Base-by-base conservation (phyloP, 73 alveolate genomes). In the Paramecium caudatum region DNA sequence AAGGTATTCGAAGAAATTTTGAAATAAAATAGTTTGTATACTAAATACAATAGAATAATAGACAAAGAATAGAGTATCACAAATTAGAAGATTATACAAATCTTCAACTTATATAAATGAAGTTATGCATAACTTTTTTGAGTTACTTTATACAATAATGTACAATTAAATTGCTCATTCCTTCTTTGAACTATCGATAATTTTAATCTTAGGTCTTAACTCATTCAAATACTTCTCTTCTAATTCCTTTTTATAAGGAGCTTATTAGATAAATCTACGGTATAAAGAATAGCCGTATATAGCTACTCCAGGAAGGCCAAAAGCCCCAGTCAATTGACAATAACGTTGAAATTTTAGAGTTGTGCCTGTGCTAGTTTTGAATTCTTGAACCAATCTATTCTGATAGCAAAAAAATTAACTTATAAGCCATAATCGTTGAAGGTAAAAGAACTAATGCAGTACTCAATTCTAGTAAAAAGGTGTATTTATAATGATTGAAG, bases 101-200 rank as follows among this genome's bases (percentile, higher is more conserved):
- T 68, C 19, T 68, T 68, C 34, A 68, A 68, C 84, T 68, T 34
- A 68, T 68, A 68, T 37, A 68, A 68, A 68, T 68, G 84, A 68
- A 27, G 23, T 27, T 55, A 55, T 55, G 30, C 30, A 55, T 55
- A 55, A 55, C 80, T 55, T 49, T 27, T 5, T 55, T 55, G 17
- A 15, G 7, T 1, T 47, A 47, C 4, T 47, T 10, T 47, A 9
- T 16, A 47, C 19, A 16, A 47, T 47, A 47, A 2, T 55, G 2
- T 5, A 27, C 30, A 23, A 55, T 27, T 21, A 17, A 49, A 49
- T 13, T 49, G 30, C 19, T 27, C 43, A 55, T 5, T 0, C 46
- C 17, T 65, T 65, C 34, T 36, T 65, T 32, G 55, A 33, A 30
- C 61, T 9, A 33, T 65, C 83, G 34, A 65, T 65, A 6, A 65